Evolutionary conservation across 2,329 filamentous ascomycete genomes (phyloP).

Genomic region (Trichoderma citrinoviride): DNA sequence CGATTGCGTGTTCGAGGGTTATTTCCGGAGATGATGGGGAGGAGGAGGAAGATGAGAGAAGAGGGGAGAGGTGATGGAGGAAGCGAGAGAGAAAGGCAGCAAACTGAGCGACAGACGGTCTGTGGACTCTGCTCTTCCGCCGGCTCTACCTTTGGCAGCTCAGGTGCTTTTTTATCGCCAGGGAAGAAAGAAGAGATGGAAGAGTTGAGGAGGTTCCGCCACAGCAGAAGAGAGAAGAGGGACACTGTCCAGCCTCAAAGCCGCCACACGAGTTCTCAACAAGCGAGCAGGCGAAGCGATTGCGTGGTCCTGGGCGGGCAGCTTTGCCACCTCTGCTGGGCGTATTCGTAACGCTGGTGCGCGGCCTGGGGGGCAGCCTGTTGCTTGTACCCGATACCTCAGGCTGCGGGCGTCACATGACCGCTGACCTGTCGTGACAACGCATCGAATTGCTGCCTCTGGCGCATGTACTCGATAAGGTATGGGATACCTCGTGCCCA

Average conservation of each 20-base stretch:
- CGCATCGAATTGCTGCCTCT: neutral
- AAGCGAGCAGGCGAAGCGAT: constrained; percentile 7
- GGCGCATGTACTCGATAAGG: neutral
- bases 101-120: neutral
- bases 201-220: neutral
- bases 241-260: neutral
- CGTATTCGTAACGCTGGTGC: constrained; percentile 14
- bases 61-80: neutral
- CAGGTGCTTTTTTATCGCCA: too few species aligned
- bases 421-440: constrained; percentile 15
- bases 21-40: neutral
- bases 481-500: neutral
- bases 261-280: neutral
- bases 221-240: neutral
- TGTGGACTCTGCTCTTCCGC: neutral
- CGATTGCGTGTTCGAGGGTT: neutral
- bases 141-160: too few species aligned
- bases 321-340: constrained; percentile 23
- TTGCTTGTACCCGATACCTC: neutral
- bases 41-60: neutral
- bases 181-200: neutral
- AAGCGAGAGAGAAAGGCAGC: neutral
- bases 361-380: constrained; percentile 1
- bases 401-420: constrained; percentile 11
- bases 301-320: constrained; percentile 23